Percentiles rank a stretch among this genome's conserved stretches.
Conservation (phyloP, 192 early-diverging fungal species). For the Coemansia asiatica region DNA sequence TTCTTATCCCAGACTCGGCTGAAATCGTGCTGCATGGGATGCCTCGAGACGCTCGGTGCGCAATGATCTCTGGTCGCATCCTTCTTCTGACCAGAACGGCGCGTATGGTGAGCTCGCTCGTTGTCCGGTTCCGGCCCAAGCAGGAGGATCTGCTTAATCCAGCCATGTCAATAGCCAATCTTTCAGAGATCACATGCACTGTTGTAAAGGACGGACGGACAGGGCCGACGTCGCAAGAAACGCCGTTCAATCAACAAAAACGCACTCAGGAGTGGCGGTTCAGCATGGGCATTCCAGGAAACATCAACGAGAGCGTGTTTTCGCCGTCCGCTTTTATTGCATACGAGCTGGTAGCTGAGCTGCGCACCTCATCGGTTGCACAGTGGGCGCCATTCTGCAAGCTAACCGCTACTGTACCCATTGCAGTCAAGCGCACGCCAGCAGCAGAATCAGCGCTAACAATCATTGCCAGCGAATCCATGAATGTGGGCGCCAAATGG, state of each 20-base stretch:
- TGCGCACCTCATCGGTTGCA: slow-evolving; percentile 20
- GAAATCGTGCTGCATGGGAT: slow-evolving; percentile 40
- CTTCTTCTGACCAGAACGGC: slow-evolving; percentile 19
- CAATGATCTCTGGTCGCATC: slow-evolving; percentile 34
- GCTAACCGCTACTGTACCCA: slow-evolving; percentile 12
- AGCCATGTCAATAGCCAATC: slow-evolving; percentile 31
- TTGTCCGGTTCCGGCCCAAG: slow-evolving; percentile 36
- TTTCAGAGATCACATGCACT: slow-evolving; percentile 27
- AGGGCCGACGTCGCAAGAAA: slow-evolving; percentile 7
- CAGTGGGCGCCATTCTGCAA: slow-evolving; percentile 27
- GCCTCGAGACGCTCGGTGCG: slow-evolving; percentile 35
- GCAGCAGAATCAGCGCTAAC: slow-evolving; percentile 36
- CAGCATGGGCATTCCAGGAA: slow-evolving; percentile 41
- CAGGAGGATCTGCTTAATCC: slow-evolving; percentile 46
- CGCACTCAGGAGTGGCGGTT: slow-evolving; percentile 46
- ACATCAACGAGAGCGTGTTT: slow-evolving; percentile 39
- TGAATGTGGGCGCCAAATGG: slow-evolving; percentile 40
- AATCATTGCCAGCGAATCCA: slow-evolving; percentile 28
- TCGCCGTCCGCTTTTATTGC: slow-evolving; percentile 38
- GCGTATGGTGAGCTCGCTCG: slow-evolving; percentile 32
- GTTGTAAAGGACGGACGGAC: slow-evolving; percentile 32
- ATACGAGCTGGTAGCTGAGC: slow-evolving; percentile 43
- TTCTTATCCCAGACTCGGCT: slow-evolving; percentile 34
- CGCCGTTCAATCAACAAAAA: slow-evolving; percentile 5
- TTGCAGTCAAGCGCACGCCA: slow-evolving; percentile 42